Evolutionary conservation across 2,329 filamentous ascomycete species (phyloP), one percentile per base, ranked within the genome.

Genomic region (Knufia fluminis): DNA sequence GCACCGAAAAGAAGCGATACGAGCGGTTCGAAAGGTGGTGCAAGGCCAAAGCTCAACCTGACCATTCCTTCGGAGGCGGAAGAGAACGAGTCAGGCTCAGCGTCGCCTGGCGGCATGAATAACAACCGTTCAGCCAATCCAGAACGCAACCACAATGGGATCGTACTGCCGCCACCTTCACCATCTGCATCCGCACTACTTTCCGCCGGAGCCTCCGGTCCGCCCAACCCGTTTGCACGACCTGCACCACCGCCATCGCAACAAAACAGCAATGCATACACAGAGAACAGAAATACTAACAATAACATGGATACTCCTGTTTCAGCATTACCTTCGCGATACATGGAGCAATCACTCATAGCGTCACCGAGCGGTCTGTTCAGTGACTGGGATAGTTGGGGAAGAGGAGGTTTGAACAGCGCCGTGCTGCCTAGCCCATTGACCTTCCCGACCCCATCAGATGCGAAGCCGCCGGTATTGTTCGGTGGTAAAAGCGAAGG

Each of bases 301-400:
- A 68, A 64, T 50, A 68, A 68, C 46, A 69, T 71, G 40, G 71
- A 92, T 62, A 92, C 92, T 0, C 92, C 92, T 0, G 89, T 94
- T n/a, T 96, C 90, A 1, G 90, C 91, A 2, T 73, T 98, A 9
- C 92, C 92, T 0, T 94, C 87, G 45, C 81, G 91, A 35, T 96
- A 97, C 66, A 83, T 97, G 59, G 85, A 83, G 51, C 87, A 86
- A 56, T 87, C 90, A 31, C 81, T 96, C 48, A 74, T 97, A 14
- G 90, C 92, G 0, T 94, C 87, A 49, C 92, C 92, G 0, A 94
- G 85, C 55, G 88, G 82, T 57, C 96, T 97, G 69, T 97, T 94
- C 61, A 82, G 85, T 0, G 89, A 94, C 55, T 96, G 90, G 90
- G 83, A 85, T 28, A 56, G 54, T 32, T 54, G 49, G 17, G 52